phyloP scores from a whole-genome alignment of 192 early-diverging fungal species.

The Lobosporangium transversale region DNA sequence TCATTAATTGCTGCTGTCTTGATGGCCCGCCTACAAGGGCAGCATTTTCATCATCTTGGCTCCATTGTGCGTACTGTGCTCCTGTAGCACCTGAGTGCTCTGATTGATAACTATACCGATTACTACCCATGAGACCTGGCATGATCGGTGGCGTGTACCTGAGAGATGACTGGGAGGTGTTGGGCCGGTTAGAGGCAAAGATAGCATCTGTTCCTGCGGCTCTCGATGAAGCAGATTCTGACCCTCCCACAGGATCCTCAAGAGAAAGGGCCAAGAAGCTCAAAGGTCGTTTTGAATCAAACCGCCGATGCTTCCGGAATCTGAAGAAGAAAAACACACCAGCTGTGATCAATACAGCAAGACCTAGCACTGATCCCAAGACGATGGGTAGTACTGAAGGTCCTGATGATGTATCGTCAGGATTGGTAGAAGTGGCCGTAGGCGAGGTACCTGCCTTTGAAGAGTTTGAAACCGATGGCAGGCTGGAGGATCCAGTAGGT shows the following conservation, averaged over 20 bases:
- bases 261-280: conserved; percentile 45
- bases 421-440: conserved; percentile 11
- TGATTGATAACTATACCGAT: conserved; percentile 28
- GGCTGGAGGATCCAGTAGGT: background rate
- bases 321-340: conserved; percentile 39
- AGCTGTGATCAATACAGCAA: conserved; percentile 15
- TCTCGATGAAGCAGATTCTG: conserved; percentile 8
- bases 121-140: conserved; percentile 15
- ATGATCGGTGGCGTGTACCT: conserved; percentile 33
- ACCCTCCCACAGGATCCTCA: conserved; percentile 15
- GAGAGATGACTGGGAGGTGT: conserved; percentile 28
- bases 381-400: conserved; percentile 33
- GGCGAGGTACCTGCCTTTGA: conserved; percentile 9
- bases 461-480: background rate
- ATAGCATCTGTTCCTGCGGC: conserved; percentile 17
- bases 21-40: conserved; percentile 26
- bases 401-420: conserved; percentile 6
- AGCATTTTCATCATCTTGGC: conserved; percentile 49
- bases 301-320: conserved; percentile 32
- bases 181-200: conserved; percentile 25
- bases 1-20: conserved; percentile 17
- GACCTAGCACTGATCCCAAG: conserved; percentile 34
- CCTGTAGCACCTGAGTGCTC: conserved; percentile 19
- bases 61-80: conserved; percentile 34
- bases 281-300: conserved; percentile 38